Evolutionary conservation across 345 rosid genomes (phyloP), one percentile per base, ranked within the genome.

Genomic region (Euphorbia tirucalli): DNA sequence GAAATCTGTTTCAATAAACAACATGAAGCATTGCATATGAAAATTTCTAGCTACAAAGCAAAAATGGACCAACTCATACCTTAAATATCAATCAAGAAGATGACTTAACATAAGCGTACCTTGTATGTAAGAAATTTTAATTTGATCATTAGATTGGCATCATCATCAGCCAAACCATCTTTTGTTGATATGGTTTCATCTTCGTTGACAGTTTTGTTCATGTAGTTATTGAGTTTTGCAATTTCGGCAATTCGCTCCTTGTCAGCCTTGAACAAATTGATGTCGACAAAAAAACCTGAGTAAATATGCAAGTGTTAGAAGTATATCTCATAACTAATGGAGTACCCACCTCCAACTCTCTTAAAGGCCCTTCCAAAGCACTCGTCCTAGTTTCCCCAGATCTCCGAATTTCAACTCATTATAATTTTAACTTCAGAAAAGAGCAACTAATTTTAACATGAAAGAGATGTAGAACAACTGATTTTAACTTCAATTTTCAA

Each of bases 111-210:
- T 61, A 48, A 32, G 64, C 22, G 22, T 87, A 89, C 99, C 96
- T 94, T 94, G 75, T 94, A 94, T 9, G 97, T 86, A 61, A 94
- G 99, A 71, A 94, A 90, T 78, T 94, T 94, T 77, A 94, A 35
- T 83, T 94, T 94, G 75, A 92, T 90, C 99, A 94, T 94, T 70
- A 94, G 73, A 82, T 92, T 92, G 70, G 93, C 85, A 83, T 94
- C 97, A 57, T 86, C 93, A 78, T 90, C 93, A 55, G 93, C 93
- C 79, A 95, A 86, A 77, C 77, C 85, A 70, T 83, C 87, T 61
- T 63, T 75, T 70, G 77, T 68, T 50, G 75, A 63, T 60, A 55
- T 55, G 72, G 79, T 74, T 74, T 77, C 76, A 79, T 68, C 74
- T 70, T 82, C 89, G 77, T 77, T 79, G 70, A 74, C 70, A 79